A percentile compares a stretch with the other conserved stretches of the same genome.
These are phyloP conservation scores for Oryza longistaminata DNA, from an alignment of 176 grass and related monocot genomes.

Conservation along the genomic window DNA sequence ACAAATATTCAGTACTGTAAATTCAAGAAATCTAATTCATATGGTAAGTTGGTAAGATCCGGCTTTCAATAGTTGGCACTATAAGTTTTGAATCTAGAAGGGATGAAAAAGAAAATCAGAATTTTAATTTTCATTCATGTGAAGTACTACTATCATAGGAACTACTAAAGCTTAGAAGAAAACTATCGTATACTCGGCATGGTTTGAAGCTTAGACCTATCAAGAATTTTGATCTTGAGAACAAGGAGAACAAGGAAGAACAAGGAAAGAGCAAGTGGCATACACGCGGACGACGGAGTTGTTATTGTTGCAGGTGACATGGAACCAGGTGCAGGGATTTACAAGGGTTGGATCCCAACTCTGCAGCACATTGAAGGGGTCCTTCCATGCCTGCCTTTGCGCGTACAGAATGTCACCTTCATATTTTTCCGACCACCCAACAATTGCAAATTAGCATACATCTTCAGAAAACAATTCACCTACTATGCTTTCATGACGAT, in stretches of 20 bases:
- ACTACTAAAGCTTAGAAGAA: neutral
- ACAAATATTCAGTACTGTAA: neutral
- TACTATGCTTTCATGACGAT: neutral
- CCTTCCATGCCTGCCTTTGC: conserved; percentile 21
- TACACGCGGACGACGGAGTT: conserved; percentile 39
- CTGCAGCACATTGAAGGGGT: conserved; percentile 31
- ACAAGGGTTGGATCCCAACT: conserved; percentile 42
- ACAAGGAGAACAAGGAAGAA: neutral
- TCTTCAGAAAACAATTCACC: neutral
- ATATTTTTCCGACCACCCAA: neutral
- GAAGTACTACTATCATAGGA: neutral
- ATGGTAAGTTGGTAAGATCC: neutral
- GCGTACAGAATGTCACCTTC: conserved; percentile 45
- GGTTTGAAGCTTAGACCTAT: neutral
- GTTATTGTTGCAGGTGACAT: conserved; percentile 35
- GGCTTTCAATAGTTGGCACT: neutral
- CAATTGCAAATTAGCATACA: neutral
- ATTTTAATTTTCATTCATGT: neutral
- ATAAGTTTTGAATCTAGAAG: neutral
- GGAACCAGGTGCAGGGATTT: conserved; percentile 45
- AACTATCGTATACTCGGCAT: neutral
- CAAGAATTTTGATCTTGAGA: neutral
- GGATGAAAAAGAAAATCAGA: neutral
- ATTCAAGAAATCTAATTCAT: neutral
- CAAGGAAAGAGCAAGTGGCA: neutral